These are phyloP conservation scores for Angomonas desouzai DNA, from an alignment of 208 protist genomes.

Conservation along the genomic window DNA sequence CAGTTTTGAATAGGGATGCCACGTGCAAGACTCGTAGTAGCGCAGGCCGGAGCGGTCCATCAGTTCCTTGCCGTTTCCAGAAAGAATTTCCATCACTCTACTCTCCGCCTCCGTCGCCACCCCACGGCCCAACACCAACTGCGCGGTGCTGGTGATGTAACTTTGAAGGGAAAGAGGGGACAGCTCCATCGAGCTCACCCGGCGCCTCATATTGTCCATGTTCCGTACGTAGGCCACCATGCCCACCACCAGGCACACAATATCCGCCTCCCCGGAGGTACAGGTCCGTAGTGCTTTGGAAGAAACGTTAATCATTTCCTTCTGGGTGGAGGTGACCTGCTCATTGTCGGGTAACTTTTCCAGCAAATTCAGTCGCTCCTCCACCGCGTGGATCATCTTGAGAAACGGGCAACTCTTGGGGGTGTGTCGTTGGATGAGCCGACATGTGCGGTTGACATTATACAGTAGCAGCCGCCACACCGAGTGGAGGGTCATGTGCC, in stretches of 20 bases:
- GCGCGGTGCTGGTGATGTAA: conserved; percentile 16
- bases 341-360: conserved; percentile 4
- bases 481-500: conserved; percentile 37
- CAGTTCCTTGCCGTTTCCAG: conserved; percentile 21
- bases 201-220: conserved; percentile 20
- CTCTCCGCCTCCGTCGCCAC: conserved; percentile 15
- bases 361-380: conserved; percentile 11
- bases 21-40: conserved; percentile 28
- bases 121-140: conserved; percentile 18
- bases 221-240: conserved; percentile 32
- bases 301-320: conserved; percentile 23
- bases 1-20: conserved; percentile 25
- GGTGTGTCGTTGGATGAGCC: conserved; percentile 26
- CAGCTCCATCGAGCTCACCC: conserved; percentile 11
- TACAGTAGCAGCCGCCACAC: conserved; percentile 52
- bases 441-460: conserved; percentile 41
- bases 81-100: conserved; percentile 19
- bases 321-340: not conserved
- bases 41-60: conserved; percentile 19
- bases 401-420: conserved; percentile 28
- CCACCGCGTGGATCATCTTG: conserved; percentile 26
- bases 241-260: conserved; percentile 36
- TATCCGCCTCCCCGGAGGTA: conserved; percentile 22
- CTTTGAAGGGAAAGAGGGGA: conserved; percentile 9
- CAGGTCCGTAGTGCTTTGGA: conserved; percentile 25